phyloP scores from a whole-genome alignment of 169 alveolate species.

The Babesia divergens region DNA sequence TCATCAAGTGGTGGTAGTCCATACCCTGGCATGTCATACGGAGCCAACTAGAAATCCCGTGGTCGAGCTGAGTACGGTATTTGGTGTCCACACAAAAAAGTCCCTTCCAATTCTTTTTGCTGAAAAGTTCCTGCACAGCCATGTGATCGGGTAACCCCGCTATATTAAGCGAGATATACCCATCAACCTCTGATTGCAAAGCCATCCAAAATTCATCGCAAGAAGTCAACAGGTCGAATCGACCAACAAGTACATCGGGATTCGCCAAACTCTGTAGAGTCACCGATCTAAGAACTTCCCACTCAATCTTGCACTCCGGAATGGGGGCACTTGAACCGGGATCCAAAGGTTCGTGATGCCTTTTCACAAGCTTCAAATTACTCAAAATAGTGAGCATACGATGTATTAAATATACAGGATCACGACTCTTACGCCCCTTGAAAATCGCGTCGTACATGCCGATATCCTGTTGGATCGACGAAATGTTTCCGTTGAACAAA shows the following conservation, averaged over 20 bases:
- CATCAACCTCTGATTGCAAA: slow-evolving; percentile 29
- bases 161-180: background rate
- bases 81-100: slow-evolving; percentile 1
- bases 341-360: background rate
- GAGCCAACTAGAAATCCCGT: slow-evolving; percentile 25
- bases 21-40: slow-evolving; percentile 16
- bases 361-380: slow-evolving; percentile 5
- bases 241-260: background rate
- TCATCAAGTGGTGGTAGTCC: slow-evolving; percentile 12
- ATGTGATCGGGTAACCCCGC: slow-evolving; percentile 4
- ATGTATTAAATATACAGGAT: slow-evolving; percentile 20
- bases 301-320: slow-evolving; percentile 8
- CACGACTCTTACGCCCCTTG: background rate
- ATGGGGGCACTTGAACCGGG: background rate
- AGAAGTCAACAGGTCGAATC: slow-evolving; percentile 4
- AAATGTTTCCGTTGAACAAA: slow-evolving; percentile 5
- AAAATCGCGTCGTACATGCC: background rate
- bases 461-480: background rate
- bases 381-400: slow-evolving; percentile 17
- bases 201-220: slow-evolving; percentile 29
- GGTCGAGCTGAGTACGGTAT: slow-evolving; percentile 14
- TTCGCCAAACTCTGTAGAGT: slow-evolving; percentile 12
- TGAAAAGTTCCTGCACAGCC: slow-evolving; percentile 29
- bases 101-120: slow-evolving; percentile 51
- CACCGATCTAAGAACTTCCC: slow-evolving; percentile 29